Evolutionary conservation across 768 basidiomycete genomes (phyloP).

Genomic region (Lactifluus pinguis): DNA sequence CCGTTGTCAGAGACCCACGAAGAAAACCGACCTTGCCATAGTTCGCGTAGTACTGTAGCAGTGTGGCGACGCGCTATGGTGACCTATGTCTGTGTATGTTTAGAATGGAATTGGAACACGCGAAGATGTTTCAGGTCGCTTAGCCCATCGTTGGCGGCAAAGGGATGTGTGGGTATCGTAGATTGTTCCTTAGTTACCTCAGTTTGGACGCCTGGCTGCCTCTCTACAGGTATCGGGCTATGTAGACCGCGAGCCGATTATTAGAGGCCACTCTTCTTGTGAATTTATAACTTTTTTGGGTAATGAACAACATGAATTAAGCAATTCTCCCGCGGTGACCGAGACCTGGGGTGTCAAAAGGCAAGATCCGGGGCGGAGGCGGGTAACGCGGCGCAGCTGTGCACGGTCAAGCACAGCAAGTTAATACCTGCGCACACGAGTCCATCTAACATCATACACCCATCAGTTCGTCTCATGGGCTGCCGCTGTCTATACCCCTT

Average conservation of each 20-base stretch:
- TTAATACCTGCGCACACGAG: not conserved
- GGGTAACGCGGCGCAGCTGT: not conserved
- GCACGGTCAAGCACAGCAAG: not conserved
- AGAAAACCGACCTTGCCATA: constrained; percentile 11
- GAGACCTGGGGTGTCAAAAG: not conserved
- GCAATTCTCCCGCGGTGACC: not conserved
- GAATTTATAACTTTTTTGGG: no score
- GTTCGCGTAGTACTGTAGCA: not conserved
- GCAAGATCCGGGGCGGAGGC: not conserved
- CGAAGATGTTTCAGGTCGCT: constrained; percentile 6
- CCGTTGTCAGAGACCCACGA: constrained; percentile 17
- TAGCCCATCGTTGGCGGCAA: not conserved
- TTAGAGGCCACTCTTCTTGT: no score
- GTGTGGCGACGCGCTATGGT: not conserved
- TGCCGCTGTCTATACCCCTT: not conserved
- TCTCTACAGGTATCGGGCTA: no score
- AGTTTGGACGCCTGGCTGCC: not conserved
- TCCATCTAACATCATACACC: not conserved
- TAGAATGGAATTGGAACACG: not conserved
- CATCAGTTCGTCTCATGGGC: constrained; percentile 4
- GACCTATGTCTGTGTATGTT: not conserved
- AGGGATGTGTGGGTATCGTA: not conserved
- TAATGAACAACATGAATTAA: not conserved
- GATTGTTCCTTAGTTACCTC: not conserved
- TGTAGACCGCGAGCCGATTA: no score